Conservation (phyloP, 495 filamentous ascomycete species). For the Penicillium samsonianum region DNA sequence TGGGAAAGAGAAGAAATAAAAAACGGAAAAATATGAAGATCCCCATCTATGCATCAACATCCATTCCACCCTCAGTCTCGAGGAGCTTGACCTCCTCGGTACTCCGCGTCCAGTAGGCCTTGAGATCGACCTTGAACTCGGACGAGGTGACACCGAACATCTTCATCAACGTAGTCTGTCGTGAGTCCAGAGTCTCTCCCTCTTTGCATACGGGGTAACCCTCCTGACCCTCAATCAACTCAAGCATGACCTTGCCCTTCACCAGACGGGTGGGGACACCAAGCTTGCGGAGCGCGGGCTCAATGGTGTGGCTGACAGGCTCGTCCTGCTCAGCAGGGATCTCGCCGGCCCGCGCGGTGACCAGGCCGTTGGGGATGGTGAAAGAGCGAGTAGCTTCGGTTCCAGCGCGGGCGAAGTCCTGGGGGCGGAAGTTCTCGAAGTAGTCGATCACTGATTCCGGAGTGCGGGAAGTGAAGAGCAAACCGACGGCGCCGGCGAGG, state of each 20-base stretch:
- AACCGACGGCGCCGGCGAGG: conserved; percentile 79
- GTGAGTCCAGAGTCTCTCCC: conserved; percentile 78
- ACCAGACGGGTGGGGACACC: conserved; percentile 85
- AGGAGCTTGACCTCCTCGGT: conserved; percentile 45
- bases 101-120: conserved; percentile 58
- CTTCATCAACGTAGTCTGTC: conserved; percentile 92
- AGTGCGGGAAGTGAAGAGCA: conserved; percentile 81
- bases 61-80: conserved; percentile 43
- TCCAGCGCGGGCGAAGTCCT: conserved; percentile 90
- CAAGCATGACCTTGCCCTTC: conserved; percentile 83
- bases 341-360: conserved; percentile 76
- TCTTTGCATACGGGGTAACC: conserved; percentile 75
- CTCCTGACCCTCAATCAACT: conserved; percentile 66
- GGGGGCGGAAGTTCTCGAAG: conserved; percentile 64
- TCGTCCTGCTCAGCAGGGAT: conserved; percentile 78
- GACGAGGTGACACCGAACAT: conserved; percentile 85
- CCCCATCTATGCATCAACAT: conserved; percentile 40
- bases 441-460: conserved; percentile 63
- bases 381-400: conserved; percentile 70
- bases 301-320: conserved; percentile 79
- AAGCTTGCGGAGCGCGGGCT: conserved; percentile 82
- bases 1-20: conserved; percentile 23
- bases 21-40: conserved; percentile 15
- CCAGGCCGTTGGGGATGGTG: conserved; percentile 71
- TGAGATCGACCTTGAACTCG: conserved; percentile 79